These are phyloP conservation scores for Trichoderma hamatum DNA, from an alignment of 2,329 filamentous ascomycete genomes.

Conservation along the genomic window DNA sequence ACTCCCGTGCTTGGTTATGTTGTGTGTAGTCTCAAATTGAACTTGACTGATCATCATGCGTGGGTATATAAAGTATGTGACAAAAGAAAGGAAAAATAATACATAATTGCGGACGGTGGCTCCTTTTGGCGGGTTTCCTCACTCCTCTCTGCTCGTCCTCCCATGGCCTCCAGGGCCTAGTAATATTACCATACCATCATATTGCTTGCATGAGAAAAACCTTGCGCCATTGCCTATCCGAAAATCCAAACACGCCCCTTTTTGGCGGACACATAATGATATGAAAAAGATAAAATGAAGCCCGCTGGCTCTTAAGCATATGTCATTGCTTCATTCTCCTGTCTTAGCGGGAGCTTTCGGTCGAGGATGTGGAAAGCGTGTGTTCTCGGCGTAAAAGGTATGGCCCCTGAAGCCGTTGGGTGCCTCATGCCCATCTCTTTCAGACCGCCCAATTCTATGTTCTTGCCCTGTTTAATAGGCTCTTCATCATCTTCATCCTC, in stretches of 20 bases:
- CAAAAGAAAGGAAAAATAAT: background rate
- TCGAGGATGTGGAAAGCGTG: conserved; percentile 68
- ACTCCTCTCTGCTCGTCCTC: background rate
- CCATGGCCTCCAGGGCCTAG: conserved; percentile 17
- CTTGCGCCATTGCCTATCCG: conserved; percentile 10
- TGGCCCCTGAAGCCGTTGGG: conserved; percentile 27
- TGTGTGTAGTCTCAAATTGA: background rate
- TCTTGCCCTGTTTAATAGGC: conserved; percentile 41
- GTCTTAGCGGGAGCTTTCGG: conserved; percentile 57
- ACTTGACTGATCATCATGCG: background rate
- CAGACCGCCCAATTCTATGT: conserved; percentile 58
- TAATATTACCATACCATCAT: conserved; percentile 9
- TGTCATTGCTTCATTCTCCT: conserved; percentile 2
- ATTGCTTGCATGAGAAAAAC: conserved; percentile 3
- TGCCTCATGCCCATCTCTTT: conserved; percentile 55
- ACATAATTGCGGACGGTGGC: conserved; percentile 3
- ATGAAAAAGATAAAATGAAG: background rate
- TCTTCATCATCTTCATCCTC: conserved; percentile 46
- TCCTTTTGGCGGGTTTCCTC: background rate
- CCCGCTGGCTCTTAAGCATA: background rate
- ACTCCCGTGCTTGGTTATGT: background rate
- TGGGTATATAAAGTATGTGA: conserved; percentile 20
- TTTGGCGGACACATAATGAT: background rate
- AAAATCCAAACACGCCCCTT: background rate
- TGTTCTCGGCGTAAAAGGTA: conserved; percentile 67